These are phyloP conservation scores for Phytophthora brassicae DNA, from an alignment of 352 stramenopile genomes.

Conservation along the genomic window DNA sequence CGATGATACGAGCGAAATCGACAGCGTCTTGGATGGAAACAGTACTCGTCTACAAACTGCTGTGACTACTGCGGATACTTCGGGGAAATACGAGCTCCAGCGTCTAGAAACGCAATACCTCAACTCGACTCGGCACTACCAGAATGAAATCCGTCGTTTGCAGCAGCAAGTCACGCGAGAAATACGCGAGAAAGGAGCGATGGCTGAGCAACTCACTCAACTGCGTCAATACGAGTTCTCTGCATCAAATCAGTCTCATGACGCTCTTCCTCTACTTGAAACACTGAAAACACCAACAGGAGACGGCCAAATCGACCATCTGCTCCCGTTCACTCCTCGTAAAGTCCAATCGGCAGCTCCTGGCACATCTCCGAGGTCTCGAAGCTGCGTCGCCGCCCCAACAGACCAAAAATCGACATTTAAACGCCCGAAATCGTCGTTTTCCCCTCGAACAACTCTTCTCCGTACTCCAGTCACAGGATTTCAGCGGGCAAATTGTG, in stretches of 20 bases:
- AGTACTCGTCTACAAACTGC: slow-evolving; percentile 26
- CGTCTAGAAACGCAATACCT: slow-evolving; percentile 26
- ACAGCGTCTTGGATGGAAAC: slow-evolving; percentile 34
- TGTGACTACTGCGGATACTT: background rate
- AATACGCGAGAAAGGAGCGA: slow-evolving; percentile 41
- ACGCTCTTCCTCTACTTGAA: slow-evolving; percentile 8
- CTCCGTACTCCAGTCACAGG: slow-evolving; percentile 13
- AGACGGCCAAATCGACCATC: slow-evolving; percentile 6
- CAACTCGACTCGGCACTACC: slow-evolving; percentile 53
- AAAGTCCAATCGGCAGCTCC: slow-evolving; percentile 25
- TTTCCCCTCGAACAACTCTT: slow-evolving; percentile 36
- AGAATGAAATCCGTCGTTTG: slow-evolving; percentile 70
- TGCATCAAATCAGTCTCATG: slow-evolving; percentile 3
- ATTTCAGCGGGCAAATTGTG: background rate
- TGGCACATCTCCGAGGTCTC: background rate
- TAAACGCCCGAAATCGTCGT: slow-evolving; percentile 49
- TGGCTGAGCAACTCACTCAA: slow-evolving; percentile 52
- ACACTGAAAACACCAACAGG: background rate
- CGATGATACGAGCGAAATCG: slow-evolving; percentile 29
- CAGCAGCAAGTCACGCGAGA: slow-evolving; percentile 63
- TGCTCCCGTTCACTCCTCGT: slow-evolving; percentile 7
- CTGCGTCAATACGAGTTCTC: slow-evolving; percentile 18
- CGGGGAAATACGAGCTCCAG: slow-evolving; percentile 8
- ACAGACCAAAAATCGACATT: slow-evolving; percentile 13
- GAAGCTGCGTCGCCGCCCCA: slow-evolving; percentile 5